These are phyloP conservation scores for Entrophospora sp. DNA, from an alignment of 192 early-diverging fungal species.

Conservation along the genomic window DNA sequence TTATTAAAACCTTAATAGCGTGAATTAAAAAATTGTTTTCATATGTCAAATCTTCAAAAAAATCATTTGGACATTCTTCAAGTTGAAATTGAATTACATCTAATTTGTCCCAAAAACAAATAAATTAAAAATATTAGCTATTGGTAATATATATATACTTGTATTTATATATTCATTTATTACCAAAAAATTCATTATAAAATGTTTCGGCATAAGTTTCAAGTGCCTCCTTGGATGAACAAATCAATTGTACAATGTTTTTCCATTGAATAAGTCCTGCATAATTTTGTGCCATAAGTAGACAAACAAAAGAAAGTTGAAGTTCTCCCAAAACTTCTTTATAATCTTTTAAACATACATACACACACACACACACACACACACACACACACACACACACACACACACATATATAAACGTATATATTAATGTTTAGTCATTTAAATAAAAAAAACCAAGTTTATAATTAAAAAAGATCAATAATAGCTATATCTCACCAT, in stretches of 20 bases:
- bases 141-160: background rate
- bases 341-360: slow-evolving; percentile 36
- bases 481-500: slow-evolving; percentile 26
- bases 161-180: no score
- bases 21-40: slow-evolving; percentile 53
- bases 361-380: no score
- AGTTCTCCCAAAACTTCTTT: slow-evolving; percentile 66
- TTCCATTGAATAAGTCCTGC: slow-evolving; percentile 88
- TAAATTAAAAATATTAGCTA: slow-evolving; percentile 17
- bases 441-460: background rate
- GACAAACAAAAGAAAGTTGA: slow-evolving; percentile 70
- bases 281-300: slow-evolving; percentile 73
- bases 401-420: no score
- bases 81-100: slow-evolving; percentile 51
- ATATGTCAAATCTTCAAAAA: slow-evolving; percentile 59
- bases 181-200: slow-evolving; percentile 51
- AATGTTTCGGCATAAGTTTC: slow-evolving; percentile 28
- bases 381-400: no score
- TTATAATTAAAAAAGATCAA: background rate
- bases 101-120: slow-evolving; percentile 17
- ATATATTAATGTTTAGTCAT: no score
- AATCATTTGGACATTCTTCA: slow-evolving; percentile 59
- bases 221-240: slow-evolving; percentile 54
- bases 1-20: slow-evolving; percentile 34
- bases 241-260: slow-evolving; percentile 59